Conservation (phyloP, 805 yeast species). For the Wickerhamomyces canadensis region DNA sequence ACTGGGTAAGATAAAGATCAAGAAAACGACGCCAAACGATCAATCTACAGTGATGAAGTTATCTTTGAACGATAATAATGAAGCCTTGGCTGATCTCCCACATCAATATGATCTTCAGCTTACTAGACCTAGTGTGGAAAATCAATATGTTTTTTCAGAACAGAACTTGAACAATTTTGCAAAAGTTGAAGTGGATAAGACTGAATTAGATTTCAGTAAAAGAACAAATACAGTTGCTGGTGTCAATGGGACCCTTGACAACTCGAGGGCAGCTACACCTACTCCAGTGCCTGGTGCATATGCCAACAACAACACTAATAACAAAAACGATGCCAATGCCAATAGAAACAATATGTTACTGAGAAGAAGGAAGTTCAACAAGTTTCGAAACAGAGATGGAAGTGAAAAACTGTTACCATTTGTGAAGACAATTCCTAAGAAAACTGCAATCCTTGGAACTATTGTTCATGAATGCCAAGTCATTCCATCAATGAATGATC, state of each 20-base stretch:
- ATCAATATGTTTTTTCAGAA: constrained; percentile 85
- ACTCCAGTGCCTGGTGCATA: neutral
- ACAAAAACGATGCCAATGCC: constrained; percentile 2
- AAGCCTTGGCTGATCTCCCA: constrained; percentile 57
- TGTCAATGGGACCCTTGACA: neutral
- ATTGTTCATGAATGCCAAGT: constrained; percentile 90
- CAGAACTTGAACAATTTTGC: constrained; percentile 62
- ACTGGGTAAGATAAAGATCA: constrained; percentile 66
- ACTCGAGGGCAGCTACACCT: neutral
- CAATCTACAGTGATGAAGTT: constrained; percentile 45
- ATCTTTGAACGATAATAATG: constrained; percentile 43
- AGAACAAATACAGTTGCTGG: constrained; percentile 6
- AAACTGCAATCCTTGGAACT: constrained; percentile 80
- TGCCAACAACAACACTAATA: neutral
- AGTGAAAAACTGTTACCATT: constrained; percentile 58
- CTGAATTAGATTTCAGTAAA: constrained; percentile 21
- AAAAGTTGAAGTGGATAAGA: constrained; percentile 28
- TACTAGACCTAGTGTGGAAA: constrained; percentile 73
- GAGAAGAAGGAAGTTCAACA: constrained; percentile 30
- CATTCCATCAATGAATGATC: constrained; percentile 70
- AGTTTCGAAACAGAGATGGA: constrained; percentile 32
- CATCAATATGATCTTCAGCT: constrained; percentile 77
- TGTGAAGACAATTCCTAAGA: constrained; percentile 83
- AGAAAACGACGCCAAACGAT: constrained; percentile 20
- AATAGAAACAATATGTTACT: constrained; percentile 19